Evolutionary conservation across 1,284 basidiomycete species (phyloP).

Genomic region (Trametes polyzona): DNA sequence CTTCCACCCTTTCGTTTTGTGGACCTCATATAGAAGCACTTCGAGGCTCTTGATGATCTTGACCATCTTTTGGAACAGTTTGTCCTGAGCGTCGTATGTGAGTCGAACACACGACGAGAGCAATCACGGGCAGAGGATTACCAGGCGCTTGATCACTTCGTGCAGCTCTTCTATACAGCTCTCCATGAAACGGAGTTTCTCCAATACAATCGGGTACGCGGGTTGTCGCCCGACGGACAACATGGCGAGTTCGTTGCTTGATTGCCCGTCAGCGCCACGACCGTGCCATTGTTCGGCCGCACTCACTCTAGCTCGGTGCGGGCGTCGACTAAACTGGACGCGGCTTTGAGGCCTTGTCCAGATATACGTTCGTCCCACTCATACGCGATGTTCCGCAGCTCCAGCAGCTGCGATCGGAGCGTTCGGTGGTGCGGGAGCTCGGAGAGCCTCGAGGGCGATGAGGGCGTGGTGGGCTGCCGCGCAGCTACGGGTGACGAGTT

Average conservation of each 20-base stretch:
- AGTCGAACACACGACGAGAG: not conserved
- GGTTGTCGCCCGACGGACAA: slow-evolving; percentile 57
- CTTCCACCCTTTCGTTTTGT: slow-evolving; percentile 66
- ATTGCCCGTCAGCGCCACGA: not conserved
- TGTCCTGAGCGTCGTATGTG: slow-evolving; percentile 50
- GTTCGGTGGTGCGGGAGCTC: slow-evolving; percentile 79
- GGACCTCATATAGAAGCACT: slow-evolving; percentile 63
- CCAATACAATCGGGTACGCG: slow-evolving; percentile 56
- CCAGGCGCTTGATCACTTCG: slow-evolving; percentile 62
- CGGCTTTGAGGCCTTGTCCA: slow-evolving; percentile 72
- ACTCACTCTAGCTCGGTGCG: slow-evolving; percentile 80
- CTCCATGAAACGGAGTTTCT: slow-evolving; percentile 71
- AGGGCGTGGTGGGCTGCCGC: slow-evolving; percentile 43
- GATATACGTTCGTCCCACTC: slow-evolving; percentile 81
- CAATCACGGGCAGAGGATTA: slow-evolving; percentile 33
- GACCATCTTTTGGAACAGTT: slow-evolving; percentile 68
- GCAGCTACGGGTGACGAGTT: slow-evolving; percentile 61
- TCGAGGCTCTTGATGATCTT: slow-evolving; percentile 66
- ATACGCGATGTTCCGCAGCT: slow-evolving; percentile 58
- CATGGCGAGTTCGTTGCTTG: slow-evolving; percentile 65
- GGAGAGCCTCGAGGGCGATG: slow-evolving; percentile 54
- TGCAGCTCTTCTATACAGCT: slow-evolving; percentile 63
- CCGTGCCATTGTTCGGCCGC: not conserved
- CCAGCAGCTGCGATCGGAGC: slow-evolving; percentile 62
- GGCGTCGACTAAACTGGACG: slow-evolving; percentile 65